Evolutionary conservation across 805 yeast genomes (phyloP).

Genomic region (Komagataella mondaviorum): DNA sequence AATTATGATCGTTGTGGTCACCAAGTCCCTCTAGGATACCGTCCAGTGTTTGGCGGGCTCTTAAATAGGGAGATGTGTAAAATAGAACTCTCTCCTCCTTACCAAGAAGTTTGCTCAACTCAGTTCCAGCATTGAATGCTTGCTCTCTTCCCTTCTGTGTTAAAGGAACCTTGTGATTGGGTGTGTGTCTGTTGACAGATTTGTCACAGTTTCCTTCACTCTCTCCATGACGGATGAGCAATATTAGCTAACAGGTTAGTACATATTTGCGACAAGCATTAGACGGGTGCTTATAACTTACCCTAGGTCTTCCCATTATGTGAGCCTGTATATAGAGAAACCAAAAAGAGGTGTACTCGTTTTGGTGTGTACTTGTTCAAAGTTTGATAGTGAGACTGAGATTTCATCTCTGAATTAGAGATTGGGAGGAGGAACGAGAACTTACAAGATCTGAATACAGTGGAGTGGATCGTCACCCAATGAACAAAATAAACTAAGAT

Average conservation of each 20-base stretch:
- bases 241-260: conserved; percentile 25
- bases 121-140: conserved; percentile 45
- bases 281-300: not conserved
- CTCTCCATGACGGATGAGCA: conserved; percentile 85
- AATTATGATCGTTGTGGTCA: conserved; percentile 23
- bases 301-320: not conserved
- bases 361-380: not conserved
- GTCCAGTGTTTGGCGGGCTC: conserved; percentile 77
- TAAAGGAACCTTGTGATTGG: conserved; percentile 70
- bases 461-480: not conserved
- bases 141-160: conserved; percentile 61
- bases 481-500: not conserved
- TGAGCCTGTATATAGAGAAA: not conserved
- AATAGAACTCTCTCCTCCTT: conserved; percentile 52
- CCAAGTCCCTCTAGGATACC: conserved; percentile 46
- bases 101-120: conserved; percentile 26
- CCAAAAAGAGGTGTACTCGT: not conserved
- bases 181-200: conserved; percentile 58
- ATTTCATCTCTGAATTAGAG: too few species aligned
- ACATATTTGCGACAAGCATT: not conserved
- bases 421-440: not conserved
- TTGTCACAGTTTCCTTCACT: conserved; percentile 86
- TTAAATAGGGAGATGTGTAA: conserved; percentile 74
- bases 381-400: not conserved
- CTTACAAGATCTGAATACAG: not conserved